phyloP scores from a whole-genome alignment of 2,329 filamentous ascomycete species.

The Aureobasidium sp. region DNA sequence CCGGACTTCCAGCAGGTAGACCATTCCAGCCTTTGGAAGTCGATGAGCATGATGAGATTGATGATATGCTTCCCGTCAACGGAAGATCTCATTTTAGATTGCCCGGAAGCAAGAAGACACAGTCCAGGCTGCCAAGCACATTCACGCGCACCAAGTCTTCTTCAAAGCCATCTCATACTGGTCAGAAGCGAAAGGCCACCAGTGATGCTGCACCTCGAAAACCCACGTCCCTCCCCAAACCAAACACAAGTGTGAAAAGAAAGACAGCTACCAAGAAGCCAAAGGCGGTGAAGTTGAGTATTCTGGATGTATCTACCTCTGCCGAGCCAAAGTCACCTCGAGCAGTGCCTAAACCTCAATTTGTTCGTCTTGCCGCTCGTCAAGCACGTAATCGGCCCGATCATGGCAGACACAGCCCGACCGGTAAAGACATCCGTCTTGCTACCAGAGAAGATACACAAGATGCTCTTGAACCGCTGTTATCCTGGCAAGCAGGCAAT shows the following conservation, averaged over 20 bases:
- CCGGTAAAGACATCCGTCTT: conserved; percentile 57
- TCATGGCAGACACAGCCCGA: conserved; percentile 57
- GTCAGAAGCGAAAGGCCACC: neutral
- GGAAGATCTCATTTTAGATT: conserved; percentile 23
- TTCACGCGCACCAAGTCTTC: conserved; percentile 27
- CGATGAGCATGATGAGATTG: conserved; percentile 53
- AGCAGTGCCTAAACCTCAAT: conserved; percentile 50
- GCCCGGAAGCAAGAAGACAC: conserved; percentile 34
- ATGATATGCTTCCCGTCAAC: conserved; percentile 40
- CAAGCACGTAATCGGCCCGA: conserved; percentile 54
- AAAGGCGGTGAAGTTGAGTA: conserved; percentile 42
- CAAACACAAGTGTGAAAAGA: conserved; percentile 11
- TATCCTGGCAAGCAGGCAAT: conserved; percentile 56
- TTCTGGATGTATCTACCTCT: conserved; percentile 52
- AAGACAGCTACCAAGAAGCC: conserved; percentile 22
- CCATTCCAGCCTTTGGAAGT: conserved; percentile 35
- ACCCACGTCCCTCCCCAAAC: neutral
- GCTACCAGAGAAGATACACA: conserved; percentile 59
- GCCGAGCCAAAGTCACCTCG: conserved; percentile 36
- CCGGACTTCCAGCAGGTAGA: neutral
- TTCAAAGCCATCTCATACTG: neutral
- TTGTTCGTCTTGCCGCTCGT: conserved; percentile 62
- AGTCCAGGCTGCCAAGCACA: conserved; percentile 41
- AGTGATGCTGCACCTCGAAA: neutral
- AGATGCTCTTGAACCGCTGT: conserved; percentile 57